A percentile compares a stretch with the other conserved stretches of the same genome.
Conservation (phyloP, 495 filamentous ascomycete species). For the Penicillium pulvis region DNA sequence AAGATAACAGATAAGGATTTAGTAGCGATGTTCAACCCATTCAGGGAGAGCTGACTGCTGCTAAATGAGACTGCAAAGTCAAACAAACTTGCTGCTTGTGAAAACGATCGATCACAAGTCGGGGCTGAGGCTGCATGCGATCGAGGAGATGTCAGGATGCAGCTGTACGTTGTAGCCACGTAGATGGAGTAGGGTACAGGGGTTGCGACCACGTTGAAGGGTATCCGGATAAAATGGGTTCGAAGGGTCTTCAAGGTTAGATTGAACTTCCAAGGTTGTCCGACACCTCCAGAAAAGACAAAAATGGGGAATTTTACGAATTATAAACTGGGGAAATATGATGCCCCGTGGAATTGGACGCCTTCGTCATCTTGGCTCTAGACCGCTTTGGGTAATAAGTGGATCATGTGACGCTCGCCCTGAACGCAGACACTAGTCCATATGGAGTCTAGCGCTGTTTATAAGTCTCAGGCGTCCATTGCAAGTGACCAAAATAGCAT, state of each 20-base stretch:
- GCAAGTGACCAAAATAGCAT: conserved; percentile 18
- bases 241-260: background rate
- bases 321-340: conserved; percentile 11
- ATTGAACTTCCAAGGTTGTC: background rate
- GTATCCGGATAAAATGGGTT: background rate
- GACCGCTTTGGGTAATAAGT: conserved; percentile 14
- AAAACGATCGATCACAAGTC: background rate
- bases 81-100: background rate
- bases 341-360: conserved; percentile 19
- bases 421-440: conserved; percentile 7
- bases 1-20: conserved; percentile 26
- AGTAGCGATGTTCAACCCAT: conserved; percentile 14
- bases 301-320: background rate
- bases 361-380: conserved; percentile 23
- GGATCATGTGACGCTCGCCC: conserved; percentile 16
- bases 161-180: conserved; percentile 17
- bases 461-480: conserved; percentile 16
- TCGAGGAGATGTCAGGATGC: conserved; percentile 7
- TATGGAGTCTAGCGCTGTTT: conserved; percentile 8
- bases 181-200: conserved; percentile 16
- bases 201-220: conserved; percentile 4
- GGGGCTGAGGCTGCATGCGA: conserved; percentile 12
- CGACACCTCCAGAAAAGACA: background rate
- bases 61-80: background rate
- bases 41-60: conserved; percentile 8